Percentiles rank a stretch among this genome's conserved stretches.
phyloP scores from a whole-genome alignment of 441 rosid species.

The Populus hybrid region DNA sequence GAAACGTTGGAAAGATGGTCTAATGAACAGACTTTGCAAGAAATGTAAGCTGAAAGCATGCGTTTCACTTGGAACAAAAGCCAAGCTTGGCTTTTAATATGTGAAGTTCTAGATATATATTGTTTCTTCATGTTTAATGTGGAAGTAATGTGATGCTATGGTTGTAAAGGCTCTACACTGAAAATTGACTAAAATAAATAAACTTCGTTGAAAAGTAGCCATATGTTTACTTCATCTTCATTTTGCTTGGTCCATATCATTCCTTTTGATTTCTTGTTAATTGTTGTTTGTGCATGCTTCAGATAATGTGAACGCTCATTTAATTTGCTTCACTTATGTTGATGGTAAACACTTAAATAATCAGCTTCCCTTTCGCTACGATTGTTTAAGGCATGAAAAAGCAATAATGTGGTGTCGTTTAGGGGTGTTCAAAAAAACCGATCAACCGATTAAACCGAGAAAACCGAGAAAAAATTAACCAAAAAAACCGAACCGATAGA shows the following conservation, averaged over 20 bases:
- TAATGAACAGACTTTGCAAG: background rate
- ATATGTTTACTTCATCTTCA: background rate
- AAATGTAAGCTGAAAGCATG: background rate
- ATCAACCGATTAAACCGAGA: too few relatives aligned
- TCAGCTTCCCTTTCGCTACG: slow-evolving; percentile 1
- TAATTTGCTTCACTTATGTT: slow-evolving; percentile 78
- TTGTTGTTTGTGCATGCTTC: slow-evolving; percentile 52
- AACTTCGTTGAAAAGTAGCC: background rate
- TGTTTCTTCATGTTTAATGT: background rate
- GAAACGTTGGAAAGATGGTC: background rate
- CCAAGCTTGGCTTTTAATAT: background rate
- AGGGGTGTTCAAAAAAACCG: too few relatives aligned
- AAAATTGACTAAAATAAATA: background rate
- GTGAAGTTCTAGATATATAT: background rate
- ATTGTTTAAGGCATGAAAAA: background rate
- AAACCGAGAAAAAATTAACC: too few relatives aligned
- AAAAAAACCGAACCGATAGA: too few relatives aligned
- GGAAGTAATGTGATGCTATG: background rate
- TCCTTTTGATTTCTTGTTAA: background rate
- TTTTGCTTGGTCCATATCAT: slow-evolving; percentile 1
- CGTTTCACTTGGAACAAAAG: background rate
- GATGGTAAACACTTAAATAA: slow-evolving; percentile 46
- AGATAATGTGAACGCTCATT: slow-evolving; percentile 65
- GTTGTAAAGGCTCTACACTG: background rate
- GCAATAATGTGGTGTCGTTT: background rate